Conservation (phyloP, 306 rosid genomes). For the Oemleria cerasiformis region DNA sequence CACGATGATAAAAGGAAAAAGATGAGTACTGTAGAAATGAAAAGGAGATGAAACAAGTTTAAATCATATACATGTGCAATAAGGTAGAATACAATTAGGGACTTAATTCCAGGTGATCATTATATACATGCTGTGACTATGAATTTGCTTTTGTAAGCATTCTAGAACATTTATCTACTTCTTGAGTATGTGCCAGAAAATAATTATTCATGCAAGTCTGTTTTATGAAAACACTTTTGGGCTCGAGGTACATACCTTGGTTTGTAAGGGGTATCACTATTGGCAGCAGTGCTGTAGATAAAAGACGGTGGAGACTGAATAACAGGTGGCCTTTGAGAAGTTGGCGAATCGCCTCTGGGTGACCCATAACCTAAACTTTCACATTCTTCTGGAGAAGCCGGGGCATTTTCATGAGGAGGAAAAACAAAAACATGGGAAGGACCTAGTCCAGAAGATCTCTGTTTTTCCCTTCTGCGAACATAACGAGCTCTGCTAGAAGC, state of each 20-base stretch:
- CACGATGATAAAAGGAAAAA: not conserved
- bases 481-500: conserved; percentile 57
- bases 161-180: not conserved
- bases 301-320: conserved; percentile 34
- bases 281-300: conserved; percentile 30
- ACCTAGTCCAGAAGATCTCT: conserved; percentile 52
- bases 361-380: conserved; percentile 18
- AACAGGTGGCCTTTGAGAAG: conserved; percentile 30
- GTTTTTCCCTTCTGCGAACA: conserved; percentile 53
- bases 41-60: not conserved
- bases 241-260: conserved; percentile 43
- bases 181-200: not conserved
- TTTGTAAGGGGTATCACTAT: conserved; percentile 32
- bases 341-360: conserved; percentile 36
- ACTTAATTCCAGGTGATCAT: not conserved
- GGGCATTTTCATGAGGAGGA: conserved; percentile 33
- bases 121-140: not conserved
- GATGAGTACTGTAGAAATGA: not conserved
- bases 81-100: not conserved
- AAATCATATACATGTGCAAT: not conserved
- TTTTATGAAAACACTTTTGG: not conserved
- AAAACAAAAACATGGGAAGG: conserved; percentile 47
- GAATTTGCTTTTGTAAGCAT: not conserved
- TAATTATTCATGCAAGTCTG: not conserved
- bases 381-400: conserved; percentile 34